These are phyloP conservation scores for Pittosporum tobira DNA, from an alignment of 129 eudicot species.

Conservation along the genomic window DNA sequence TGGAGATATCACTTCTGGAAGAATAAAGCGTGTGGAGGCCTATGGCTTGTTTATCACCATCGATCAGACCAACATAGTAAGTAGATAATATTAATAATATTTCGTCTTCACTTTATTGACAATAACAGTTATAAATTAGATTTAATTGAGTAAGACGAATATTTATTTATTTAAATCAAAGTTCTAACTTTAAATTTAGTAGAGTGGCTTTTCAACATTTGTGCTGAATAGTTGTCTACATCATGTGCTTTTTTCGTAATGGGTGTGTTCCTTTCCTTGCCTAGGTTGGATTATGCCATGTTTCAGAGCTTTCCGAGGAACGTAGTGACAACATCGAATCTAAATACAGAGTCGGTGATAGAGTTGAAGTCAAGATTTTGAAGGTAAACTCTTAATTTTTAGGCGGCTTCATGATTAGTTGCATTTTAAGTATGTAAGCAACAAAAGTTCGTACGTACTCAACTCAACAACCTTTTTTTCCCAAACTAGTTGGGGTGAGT, in stretches of 20 bases:
- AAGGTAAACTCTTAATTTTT: slow-evolving; percentile 38
- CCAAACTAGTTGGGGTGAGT: no score
- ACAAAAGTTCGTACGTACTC: background rate
- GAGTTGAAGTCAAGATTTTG: slow-evolving; percentile 65
- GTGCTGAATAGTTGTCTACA: background rate
- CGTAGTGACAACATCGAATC: slow-evolving; percentile 39
- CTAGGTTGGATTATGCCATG: slow-evolving; percentile 84
- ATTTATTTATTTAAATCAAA: background rate
- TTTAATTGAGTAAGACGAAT: no score
- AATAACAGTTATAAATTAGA: no score
- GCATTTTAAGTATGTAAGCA: background rate
- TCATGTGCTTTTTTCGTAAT: slow-evolving; percentile 2
- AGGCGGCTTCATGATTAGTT: background rate
- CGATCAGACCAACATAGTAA: slow-evolving; percentile 54
- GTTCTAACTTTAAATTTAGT: no score
- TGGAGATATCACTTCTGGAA: slow-evolving; percentile 69
- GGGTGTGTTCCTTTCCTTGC: slow-evolving; percentile 3
- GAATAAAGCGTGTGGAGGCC: slow-evolving; percentile 57
- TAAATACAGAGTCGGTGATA: slow-evolving; percentile 56
- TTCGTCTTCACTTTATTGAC: background rate
- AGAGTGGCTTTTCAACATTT: no score
- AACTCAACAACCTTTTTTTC: no score
- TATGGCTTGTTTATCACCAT: slow-evolving; percentile 72
- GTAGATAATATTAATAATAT: slow-evolving; percentile 18
- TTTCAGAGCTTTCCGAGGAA: slow-evolving; percentile 84